phyloP scores from a whole-genome alignment of 768 basidiomycete genomes.

The Russula griseocarnosa region DNA sequence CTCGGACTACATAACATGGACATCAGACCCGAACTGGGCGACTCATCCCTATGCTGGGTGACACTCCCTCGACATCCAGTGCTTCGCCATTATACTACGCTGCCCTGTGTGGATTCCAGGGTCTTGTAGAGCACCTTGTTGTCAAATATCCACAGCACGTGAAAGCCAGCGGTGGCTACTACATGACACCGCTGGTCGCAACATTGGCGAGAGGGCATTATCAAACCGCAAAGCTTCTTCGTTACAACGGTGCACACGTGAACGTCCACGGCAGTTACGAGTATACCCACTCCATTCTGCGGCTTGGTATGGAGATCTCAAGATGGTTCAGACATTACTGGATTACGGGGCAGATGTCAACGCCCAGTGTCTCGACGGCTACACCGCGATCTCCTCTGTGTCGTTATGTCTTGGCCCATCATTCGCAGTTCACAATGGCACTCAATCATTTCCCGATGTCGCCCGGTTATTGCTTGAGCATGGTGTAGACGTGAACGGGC shows the following conservation, averaged over 20 bases:
- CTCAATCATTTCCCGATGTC: neutral
- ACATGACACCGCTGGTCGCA: neutral
- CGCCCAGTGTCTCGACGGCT: neutral
- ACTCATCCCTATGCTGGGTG: neutral
- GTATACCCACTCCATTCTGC: neutral
- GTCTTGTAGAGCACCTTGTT: neutral
- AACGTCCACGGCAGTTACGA: neutral
- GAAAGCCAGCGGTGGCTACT: neutral
- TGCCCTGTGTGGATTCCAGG: neutral
- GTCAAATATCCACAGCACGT: neutral
- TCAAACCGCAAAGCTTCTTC: neutral
- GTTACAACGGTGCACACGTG: neutral
- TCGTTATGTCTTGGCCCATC: neutral
- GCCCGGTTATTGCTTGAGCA: neutral
- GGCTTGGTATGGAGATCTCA: neutral
- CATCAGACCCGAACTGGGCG: fast-evolving
- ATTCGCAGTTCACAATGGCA: neutral
- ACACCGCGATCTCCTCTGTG: neutral
- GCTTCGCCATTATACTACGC: neutral
- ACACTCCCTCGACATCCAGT: neutral
- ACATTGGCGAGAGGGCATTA: neutral
- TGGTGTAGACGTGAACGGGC: neutral
- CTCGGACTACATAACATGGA: neutral
- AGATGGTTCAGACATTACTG: neutral
- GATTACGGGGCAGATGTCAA: neutral